Evolutionary conservation across 768 basidiomycete species (phyloP), one percentile per base, ranked within the genome.

Genomic region (Lactarius sanguifluus): DNA sequence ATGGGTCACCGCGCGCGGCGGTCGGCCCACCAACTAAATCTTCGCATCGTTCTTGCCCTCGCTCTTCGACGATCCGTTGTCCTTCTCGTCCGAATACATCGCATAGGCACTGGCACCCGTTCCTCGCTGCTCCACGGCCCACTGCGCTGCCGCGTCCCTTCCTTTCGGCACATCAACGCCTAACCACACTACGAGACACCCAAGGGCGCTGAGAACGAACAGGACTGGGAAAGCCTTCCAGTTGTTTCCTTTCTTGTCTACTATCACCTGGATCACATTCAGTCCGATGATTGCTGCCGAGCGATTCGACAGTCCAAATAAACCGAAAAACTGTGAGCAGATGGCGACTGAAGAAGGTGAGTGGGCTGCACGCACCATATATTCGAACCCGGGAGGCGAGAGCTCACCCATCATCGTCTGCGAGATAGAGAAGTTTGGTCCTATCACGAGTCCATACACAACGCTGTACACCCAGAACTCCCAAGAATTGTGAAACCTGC

Each of bases 371-470:
- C 38, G 62, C 73, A 82, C 84, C 85, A 86, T 92, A 72, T 92
- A 91, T 70, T 94, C 92, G 72, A 91, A 94, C 0, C 92, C 93
- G 1, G 91, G 89, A 15, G 92, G 92, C 8, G 89, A 86, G 13
- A 96, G 83, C 75, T 95, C 93, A 0, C 90, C 90, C 90, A 92
- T 92, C 88, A 91, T 90, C 0, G 90, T 92, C 73, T 91, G 88
- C 3, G 91, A 86, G 73, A 89, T 92, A 1, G 93, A 90, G 73
- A 90, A 94, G 77, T 92, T 94, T 0, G 92, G 92, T 1, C 89
- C 89, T 77, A 93, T 89, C 81, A 92, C 92, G 12, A 92, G 76
- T 16, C 91, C 91, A 70, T 89, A 91, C 3, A 92, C 76, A 58
- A 91, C 80, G 65, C 92, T 92, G 77, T 93, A 94, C 5, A 85